Base-by-base conservation (phyloP, 176 grass and related monocot genomes). In the Oryza longistaminata region DNA sequence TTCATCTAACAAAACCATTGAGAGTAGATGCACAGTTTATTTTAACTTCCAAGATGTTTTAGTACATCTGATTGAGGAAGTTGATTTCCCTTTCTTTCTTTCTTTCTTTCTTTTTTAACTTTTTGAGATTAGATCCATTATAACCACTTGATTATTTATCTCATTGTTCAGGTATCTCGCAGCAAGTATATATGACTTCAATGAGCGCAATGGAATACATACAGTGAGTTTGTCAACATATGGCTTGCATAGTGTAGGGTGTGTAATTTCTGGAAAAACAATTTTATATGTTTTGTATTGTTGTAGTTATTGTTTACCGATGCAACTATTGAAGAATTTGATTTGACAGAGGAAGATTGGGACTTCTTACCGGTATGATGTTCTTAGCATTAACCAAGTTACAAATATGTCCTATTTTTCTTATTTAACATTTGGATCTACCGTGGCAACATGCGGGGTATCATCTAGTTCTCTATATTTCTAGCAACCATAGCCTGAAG, bases 301-400 rank as follows among this genome's bases (percentile, higher is more conserved):
- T 79, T 83, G 19, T 73, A 98, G 93, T 90, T 98, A 72, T 89
- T 90, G 83, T 93, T 88, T 90, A 50, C 33, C n/a, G 93, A 92
- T 83, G 48, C 70, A 82, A 80, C 80, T 81, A 70, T 78, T 40
- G 91, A 95, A 83, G 83, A 83, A 24, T 75, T 98, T 79, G 74
- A 98, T 86, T 58, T 98, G 86, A 83, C 44, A 83, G 80, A 90
- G 21, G 91, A 98, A 88, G 87, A 88, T 68, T 98, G 95, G 95
- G 81, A 86, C 31, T 98, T 98, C 68, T 88, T 98, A 79, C 89
- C 71, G 78, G 88, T 86, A 90, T 72, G 78, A 10, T 16, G 70
- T 50, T 71, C 31, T 66, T 87, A 46, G 69, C 64, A 68, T 37
- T 9, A 42, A 76, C 68, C 71, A 66, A 53, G 17, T 71, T 73